A percentile compares a stretch with the other conserved stretches of the same genome.
Conservation (phyloP, 768 basidiomycete species). For the Leccinum disarticulatum region DNA sequence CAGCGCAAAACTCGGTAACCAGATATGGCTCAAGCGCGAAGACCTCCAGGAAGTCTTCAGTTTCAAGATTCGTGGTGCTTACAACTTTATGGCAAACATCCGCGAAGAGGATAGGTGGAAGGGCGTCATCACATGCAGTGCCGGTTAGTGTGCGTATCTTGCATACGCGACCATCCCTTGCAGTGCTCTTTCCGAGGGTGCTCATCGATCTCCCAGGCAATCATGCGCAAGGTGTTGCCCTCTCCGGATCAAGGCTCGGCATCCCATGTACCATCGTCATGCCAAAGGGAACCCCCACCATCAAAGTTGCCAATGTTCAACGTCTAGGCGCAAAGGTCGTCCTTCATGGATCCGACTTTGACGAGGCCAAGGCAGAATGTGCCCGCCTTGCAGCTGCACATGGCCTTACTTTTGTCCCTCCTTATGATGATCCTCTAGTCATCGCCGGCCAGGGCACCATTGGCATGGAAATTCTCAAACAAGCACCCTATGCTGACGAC, state of each 20-base stretch:
- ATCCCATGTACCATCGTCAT: slow-evolving; percentile 99
- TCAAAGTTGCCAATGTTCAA: slow-evolving; percentile 95
- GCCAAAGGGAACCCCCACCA: slow-evolving; percentile 91
- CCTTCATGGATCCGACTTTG: slow-evolving; percentile 89
- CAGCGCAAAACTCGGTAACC: slow-evolving; percentile 83
- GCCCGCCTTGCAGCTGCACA: slow-evolving; percentile 74
- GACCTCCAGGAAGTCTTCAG: slow-evolving; percentile 97
- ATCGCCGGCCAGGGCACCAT: slow-evolving; percentile 97
- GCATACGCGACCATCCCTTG: slow-evolving; percentile 12
- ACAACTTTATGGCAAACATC: slow-evolving; percentile 96
- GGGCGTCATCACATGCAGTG: slow-evolving; percentile 96
- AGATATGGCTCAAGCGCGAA: slow-evolving; percentile 96
- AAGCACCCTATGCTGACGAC: slow-evolving; percentile 69
- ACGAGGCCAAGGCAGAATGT: slow-evolving; percentile 95
- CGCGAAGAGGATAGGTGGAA: slow-evolving; percentile 91
- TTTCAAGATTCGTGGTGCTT: slow-evolving; percentile 98
- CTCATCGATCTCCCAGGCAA: slow-evolving; percentile 61
- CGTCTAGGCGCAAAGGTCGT: slow-evolving; percentile 94
- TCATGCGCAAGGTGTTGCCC: slow-evolving; percentile 97
- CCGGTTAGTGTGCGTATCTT: slow-evolving; percentile 77
- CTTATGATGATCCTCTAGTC: slow-evolving; percentile 95
- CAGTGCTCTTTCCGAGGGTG: background rate
- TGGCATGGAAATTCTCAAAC: slow-evolving; percentile 93
- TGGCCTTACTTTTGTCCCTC: slow-evolving; percentile 88
- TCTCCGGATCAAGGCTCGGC: slow-evolving; percentile 83